Conservation (phyloP, 495 filamentous ascomycete genomes). For the Penicillium goetzii region DNA sequence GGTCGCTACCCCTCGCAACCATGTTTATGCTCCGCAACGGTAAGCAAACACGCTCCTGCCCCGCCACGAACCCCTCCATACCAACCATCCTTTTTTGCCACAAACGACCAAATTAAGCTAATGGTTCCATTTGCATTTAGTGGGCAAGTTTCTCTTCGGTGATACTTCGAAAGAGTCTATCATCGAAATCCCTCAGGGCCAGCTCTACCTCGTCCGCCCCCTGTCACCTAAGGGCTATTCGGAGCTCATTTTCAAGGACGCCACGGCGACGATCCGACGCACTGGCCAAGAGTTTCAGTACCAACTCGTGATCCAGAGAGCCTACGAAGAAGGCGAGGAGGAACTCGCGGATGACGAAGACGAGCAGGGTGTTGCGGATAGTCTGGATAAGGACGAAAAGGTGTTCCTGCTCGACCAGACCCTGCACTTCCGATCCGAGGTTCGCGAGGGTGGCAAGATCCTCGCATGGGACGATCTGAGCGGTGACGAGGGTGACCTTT, state of each 20-base stretch:
- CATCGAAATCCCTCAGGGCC: constrained; percentile 90
- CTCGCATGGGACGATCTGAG: constrained; percentile 94
- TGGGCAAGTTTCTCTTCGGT: constrained; percentile 90
- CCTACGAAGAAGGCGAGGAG: constrained; percentile 96
- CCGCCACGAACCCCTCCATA: constrained; percentile 44
- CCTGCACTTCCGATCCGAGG: constrained; percentile 83
- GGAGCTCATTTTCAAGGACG: constrained; percentile 98
- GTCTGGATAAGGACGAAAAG: constrained; percentile 89
- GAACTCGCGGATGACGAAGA: constrained; percentile 85
- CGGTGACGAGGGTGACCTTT: constrained; percentile 90
- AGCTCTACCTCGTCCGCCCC: constrained; percentile 95
- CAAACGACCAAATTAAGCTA: constrained; percentile 17
- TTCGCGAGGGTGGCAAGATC: constrained; percentile 75
- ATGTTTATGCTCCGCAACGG: constrained; percentile 79
- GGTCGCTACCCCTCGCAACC: constrained; percentile 42
- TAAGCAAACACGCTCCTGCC: constrained; percentile 43
- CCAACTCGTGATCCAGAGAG: constrained; percentile 92
- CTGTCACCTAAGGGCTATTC: constrained; percentile 95
- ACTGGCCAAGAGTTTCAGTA: constrained; percentile 96
- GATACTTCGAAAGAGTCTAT: constrained; percentile 92
- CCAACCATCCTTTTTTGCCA: constrained; percentile 13
- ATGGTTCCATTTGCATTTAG: constrained; percentile 46
- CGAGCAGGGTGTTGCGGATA: constrained; percentile 72
- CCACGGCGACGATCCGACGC: constrained; percentile 84
- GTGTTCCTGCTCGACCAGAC: constrained; percentile 91